Base-by-base conservation (phyloP, 495 filamentous ascomycete genomes). In the Penicillium ochrochloron region DNA sequence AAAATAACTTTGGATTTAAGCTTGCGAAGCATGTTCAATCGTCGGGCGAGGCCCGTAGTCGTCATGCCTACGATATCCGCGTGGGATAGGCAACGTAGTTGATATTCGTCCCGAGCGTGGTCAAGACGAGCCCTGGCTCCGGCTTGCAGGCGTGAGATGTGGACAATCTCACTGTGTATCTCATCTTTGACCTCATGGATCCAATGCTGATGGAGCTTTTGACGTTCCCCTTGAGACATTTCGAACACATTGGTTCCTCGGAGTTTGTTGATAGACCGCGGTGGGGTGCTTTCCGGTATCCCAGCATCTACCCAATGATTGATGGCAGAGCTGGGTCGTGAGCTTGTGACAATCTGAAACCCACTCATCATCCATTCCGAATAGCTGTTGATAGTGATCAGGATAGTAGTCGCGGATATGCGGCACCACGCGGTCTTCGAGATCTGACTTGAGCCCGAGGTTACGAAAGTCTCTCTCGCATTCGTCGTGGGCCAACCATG, bases 1-100 rank as follows among this genome's bases (percentile, higher is more conserved):
- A 50, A 27, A 9, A 50, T 23, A 12, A 50, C 46, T 12, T 50
- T 50, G 21, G 1, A 50, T 50, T 27, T 9, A 25, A 50, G 23
- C 23, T 27, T 23, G 12, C 23, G 46, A 9, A 50, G 23, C 46
- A 50, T 50, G 23, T 50, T 50, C 46, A 50, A 15, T 23, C 23
- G 19, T 23, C 46, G 2, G 23, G 46, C 46, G 4, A 50, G 11
- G 3, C 46, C 46, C n/a, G 21, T 50, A 3, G 46, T 50, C 7
- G 46, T 50, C 46, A 50, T 25, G 19, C 44, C 44, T 11, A 48
- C 21, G 44, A 48, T 11, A 48, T 48, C 44, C 21, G 44, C 44
- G 10, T 25, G 0, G 7, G 21, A 9, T 3, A 50, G 46, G 23
- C 46, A 50, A 27, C 46, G 46, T 12, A 50, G 46, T 2, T 50